phyloP scores from a whole-genome alignment of 2,329 filamentous ascomycete genomes.

The Ceratocystis ficicola region DNA sequence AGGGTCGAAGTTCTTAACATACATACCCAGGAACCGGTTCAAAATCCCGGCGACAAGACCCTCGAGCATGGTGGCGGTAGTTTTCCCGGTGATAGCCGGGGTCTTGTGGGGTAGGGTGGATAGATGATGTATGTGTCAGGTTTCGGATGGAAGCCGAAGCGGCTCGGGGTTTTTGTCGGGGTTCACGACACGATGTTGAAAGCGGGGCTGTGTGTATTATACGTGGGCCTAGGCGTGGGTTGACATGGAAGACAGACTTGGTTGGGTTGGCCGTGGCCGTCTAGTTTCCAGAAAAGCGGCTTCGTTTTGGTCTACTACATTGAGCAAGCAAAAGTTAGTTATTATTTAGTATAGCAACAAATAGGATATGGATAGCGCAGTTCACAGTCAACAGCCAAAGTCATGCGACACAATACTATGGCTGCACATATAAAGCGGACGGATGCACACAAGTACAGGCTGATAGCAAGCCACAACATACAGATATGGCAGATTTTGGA shows the following conservation, averaged over 20 bases:
- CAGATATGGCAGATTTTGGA: too few species aligned
- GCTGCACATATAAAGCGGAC: too few species aligned
- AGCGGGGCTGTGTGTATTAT: not conserved
- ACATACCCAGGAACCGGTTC: conserved; percentile 99
- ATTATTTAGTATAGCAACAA: too few species aligned
- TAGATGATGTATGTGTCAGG: not conserved
- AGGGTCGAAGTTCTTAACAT: conserved; percentile 98
- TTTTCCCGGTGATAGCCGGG: conserved; percentile 5
- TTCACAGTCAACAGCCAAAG: too few species aligned
- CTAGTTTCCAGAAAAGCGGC: too few species aligned
- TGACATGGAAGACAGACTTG: not conserved
- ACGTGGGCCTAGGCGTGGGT: not conserved
- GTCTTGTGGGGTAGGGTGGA: not conserved
- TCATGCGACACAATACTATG: too few species aligned
- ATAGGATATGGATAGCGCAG: too few species aligned
- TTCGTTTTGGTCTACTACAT: too few species aligned
- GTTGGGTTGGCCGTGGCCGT: not conserved
- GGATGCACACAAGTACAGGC: too few species aligned
- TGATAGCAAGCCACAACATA: too few species aligned
- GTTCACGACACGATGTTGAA: too few species aligned
- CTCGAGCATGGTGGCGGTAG: conserved; percentile 62
- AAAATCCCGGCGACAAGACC: conserved; percentile 91
- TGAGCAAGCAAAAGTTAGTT: too few species aligned
- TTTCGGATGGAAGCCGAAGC: not conserved
- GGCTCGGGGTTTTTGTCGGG: not conserved